Conservation (phyloP, 1,139 yeast species). For the Wickerhamiella pararugosa region DNA sequence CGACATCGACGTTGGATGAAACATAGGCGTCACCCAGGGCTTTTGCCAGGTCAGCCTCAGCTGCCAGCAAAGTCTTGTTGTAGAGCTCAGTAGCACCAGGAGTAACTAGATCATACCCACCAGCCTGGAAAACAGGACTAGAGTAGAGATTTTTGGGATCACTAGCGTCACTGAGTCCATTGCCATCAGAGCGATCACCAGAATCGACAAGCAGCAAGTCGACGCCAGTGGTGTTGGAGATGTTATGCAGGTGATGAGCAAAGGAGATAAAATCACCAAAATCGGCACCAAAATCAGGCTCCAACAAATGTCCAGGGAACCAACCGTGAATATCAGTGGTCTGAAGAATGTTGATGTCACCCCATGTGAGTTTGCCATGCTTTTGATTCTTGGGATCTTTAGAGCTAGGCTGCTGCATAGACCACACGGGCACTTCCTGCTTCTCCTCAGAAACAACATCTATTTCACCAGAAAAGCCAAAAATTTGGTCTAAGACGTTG, state of each 20-base stretch:
- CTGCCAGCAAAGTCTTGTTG: constrained; percentile 44
- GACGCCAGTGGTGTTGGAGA: constrained; percentile 32
- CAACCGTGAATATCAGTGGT: constrained; percentile 92
- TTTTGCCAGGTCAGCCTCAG: constrained; percentile 45
- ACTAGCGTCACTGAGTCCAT: constrained; percentile 73
- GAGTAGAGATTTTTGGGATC: constrained; percentile 52
- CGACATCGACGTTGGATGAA: constrained; percentile 66
- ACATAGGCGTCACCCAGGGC: constrained; percentile 55
- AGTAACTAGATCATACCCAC: constrained; percentile 66
- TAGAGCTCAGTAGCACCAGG: constrained; percentile 90
- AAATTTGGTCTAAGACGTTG: constrained; percentile 77
- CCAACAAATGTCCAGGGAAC: constrained; percentile 77
- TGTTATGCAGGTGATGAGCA: constrained; percentile 31
- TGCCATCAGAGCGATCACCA: constrained; percentile 93
- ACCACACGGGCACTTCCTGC: constrained; percentile 3
- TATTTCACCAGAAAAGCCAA: constrained; percentile 48
- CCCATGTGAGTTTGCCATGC: constrained; percentile 41
- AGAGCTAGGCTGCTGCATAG: constrained; percentile 7
- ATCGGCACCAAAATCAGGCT: constrained; percentile 59
- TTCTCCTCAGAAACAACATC: background rate
- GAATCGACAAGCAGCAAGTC: constrained; percentile 71
- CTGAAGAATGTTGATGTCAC: constrained; percentile 67
- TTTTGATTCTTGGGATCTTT: constrained; percentile 6
- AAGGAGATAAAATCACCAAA: constrained; percentile 91
- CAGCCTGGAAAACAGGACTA: constrained; percentile 45